phyloP scores from a whole-genome alignment of 345 rosid genomes.

The Rhodamnia argentea region DNA sequence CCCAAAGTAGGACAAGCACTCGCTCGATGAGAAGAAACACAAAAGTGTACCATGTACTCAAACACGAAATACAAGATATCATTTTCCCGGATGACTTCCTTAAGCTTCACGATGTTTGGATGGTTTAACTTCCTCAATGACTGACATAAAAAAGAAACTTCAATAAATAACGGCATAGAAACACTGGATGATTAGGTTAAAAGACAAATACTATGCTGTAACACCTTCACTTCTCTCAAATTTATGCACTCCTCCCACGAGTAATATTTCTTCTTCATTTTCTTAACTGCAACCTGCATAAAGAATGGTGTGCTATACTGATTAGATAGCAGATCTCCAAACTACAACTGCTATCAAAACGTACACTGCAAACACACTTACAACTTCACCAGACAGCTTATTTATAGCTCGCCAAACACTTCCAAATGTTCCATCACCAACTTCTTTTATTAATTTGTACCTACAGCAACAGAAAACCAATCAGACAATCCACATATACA shows the following conservation, averaged over 20 bases:
- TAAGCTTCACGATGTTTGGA: slow-evolving; percentile 94
- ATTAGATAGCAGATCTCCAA: not conserved
- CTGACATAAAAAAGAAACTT: slow-evolving; percentile 22
- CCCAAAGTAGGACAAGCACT: not conserved
- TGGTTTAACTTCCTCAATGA: slow-evolving; percentile 81
- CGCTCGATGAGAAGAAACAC: not conserved
- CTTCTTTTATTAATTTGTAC: slow-evolving; percentile 81
- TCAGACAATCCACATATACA: not conserved
- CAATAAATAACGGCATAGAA: not conserved
- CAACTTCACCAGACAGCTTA: slow-evolving; percentile 84
- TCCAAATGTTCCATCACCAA: slow-evolving; percentile 97
- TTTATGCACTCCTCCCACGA: slow-evolving; percentile 93
- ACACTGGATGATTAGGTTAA: not conserved
- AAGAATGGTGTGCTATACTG: not conserved
- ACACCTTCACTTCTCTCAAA: slow-evolving; percentile 95
- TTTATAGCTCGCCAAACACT: slow-evolving; percentile 80
- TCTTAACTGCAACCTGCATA: slow-evolving; percentile 86
- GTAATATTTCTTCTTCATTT: slow-evolving; percentile 91
- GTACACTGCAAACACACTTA: slow-evolving; percentile 21
- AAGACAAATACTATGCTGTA: not conserved
- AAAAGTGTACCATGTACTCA: slow-evolving; percentile 71
- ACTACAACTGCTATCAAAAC: not conserved
- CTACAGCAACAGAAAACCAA: slow-evolving; percentile 16
- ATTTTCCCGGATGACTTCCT: slow-evolving; percentile 90
- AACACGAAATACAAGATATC: slow-evolving; percentile 80